Percentiles rank a stretch among this genome's conserved stretches.
Evolutionary conservation across 306 rosid species (phyloP).

Genomic region (Fragaria vesca): DNA sequence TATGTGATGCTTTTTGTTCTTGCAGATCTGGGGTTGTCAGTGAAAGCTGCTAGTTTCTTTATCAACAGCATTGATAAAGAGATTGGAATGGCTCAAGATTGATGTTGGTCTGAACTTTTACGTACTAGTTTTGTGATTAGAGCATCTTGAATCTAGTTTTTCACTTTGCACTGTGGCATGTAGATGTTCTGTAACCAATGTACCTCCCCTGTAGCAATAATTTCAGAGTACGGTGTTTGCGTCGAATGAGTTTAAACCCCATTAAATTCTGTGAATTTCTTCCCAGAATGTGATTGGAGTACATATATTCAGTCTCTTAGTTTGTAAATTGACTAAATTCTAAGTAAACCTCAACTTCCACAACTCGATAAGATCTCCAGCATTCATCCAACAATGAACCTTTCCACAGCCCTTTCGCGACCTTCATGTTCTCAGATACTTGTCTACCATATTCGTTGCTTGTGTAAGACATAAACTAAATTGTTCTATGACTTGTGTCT

Average conservation of each 20-base stretch:
- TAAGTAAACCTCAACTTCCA: background rate
- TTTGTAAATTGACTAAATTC: background rate
- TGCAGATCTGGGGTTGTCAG: conserved; percentile 2
- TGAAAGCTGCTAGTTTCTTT: background rate
- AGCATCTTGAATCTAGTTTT: background rate
- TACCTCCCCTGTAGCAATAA: background rate
- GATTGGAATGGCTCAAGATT: conserved; percentile 5
- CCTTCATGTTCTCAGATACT: background rate
- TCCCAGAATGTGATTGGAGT: background rate
- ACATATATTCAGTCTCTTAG: background rate
- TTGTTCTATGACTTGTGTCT: no score
- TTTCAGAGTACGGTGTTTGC: background rate
- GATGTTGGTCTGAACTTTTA: background rate
- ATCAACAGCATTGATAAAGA: background rate
- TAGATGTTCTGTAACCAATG: background rate
- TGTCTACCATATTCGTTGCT: no score
- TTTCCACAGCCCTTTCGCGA: no score
- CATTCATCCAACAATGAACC: no score
- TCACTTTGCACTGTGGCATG: background rate
- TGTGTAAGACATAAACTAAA: no score
- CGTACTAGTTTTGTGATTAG: background rate
- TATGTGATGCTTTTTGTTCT: background rate
- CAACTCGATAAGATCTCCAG: no score
- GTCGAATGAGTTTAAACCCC: background rate
- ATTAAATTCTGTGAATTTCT: background rate